Evolutionary conservation across 2,329 filamentous ascomycete genomes (phyloP).

Genomic region (Talaromyces sp.): DNA sequence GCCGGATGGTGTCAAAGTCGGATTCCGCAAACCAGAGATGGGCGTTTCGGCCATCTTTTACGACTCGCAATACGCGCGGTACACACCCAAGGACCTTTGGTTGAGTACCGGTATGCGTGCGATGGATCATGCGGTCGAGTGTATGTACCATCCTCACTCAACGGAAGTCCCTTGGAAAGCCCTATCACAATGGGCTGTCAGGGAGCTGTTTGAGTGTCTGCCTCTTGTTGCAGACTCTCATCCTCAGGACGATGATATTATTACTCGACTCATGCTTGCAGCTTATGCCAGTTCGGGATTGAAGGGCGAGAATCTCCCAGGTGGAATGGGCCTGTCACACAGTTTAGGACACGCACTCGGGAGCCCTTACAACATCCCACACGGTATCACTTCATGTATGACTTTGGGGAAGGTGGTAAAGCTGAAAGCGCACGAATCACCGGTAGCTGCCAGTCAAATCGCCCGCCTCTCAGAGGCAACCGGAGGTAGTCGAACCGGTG

Average conservation of each 20-base stretch:
- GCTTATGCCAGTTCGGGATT: conserved; percentile 49
- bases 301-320: conserved; percentile 47
- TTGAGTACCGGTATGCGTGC: conserved; percentile 50
- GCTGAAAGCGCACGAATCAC: neutral
- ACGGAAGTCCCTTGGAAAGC: conserved; percentile 49
- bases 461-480: neutral
- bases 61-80: conserved; percentile 46
- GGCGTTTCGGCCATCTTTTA: conserved; percentile 50
- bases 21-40: conserved; percentile 40
- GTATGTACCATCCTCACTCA: conserved; percentile 49
- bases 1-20: conserved; percentile 43
- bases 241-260: conserved; percentile 43
- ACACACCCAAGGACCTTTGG: conserved; percentile 49
- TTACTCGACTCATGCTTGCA: conserved; percentile 50
- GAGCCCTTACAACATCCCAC: conserved; percentile 47
- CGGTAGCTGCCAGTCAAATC: neutral
- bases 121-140: conserved; percentile 53
- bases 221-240: conserved; percentile 39
- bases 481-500: neutral
- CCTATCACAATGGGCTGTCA: conserved; percentile 42
- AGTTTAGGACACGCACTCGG: conserved; percentile 50
- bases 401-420: neutral
- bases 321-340: conserved; percentile 47
- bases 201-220: conserved; percentile 45
- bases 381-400: neutral